These are phyloP conservation scores for Aspergillus sp. DNA, from an alignment of 2,329 filamentous ascomycete genomes.

Conservation along the genomic window DNA sequence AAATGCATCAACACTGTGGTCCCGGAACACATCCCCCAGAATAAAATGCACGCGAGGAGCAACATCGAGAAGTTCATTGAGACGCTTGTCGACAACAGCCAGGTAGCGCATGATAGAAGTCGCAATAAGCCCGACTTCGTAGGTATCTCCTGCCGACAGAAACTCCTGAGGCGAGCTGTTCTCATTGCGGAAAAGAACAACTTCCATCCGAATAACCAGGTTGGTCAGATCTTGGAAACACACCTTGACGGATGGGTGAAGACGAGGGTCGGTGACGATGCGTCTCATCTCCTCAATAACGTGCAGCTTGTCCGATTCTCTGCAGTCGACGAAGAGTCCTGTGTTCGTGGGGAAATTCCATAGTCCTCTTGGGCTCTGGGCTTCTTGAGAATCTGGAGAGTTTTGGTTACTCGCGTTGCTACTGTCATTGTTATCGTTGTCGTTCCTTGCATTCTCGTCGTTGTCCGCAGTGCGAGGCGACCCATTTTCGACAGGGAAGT, in stretches of 20 bases:
- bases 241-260: conserved; percentile 6
- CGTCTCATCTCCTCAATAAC: conserved; percentile 11
- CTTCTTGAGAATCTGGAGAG: too few species aligned
- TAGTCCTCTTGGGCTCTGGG: too few species aligned
- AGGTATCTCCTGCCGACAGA: conserved; percentile 6
- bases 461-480: background rate
- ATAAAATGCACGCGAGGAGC: conserved; percentile 5
- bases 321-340: background rate
- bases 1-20: conserved; percentile 1
- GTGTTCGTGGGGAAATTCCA: background rate
- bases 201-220: conserved; percentile 15
- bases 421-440: background rate
- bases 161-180: background rate
- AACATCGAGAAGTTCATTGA: conserved; percentile 6
- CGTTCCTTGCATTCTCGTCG: background rate
- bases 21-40: conserved; percentile 6
- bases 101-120: conserved; percentile 10
- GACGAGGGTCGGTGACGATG: conserved; percentile 6
- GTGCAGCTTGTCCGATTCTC: background rate
- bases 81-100: conserved; percentile 7
- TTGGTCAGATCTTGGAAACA: conserved; percentile 17
- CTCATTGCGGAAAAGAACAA: conserved; percentile 14
- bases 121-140: conserved; percentile 5
- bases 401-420: background rate
- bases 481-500: background rate